phyloP scores from a whole-genome alignment of 139 green algal genomes.

The Closterium sp. region DNA sequence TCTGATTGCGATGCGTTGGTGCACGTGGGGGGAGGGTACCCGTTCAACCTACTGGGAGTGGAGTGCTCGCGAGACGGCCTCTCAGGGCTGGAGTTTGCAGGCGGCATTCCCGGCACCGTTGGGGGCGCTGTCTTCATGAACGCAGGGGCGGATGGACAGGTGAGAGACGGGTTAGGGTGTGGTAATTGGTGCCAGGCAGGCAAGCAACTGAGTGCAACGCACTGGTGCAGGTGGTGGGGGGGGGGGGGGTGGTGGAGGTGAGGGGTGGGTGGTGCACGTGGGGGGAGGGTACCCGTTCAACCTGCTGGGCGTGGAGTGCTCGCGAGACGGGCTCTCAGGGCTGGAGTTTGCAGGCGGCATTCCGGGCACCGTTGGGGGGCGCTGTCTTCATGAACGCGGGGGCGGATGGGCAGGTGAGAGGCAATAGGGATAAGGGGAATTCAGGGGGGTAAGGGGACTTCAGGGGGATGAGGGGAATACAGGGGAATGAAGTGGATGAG shows the following conservation, averaged over 20 bases:
- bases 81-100: slow-evolving; percentile 58
- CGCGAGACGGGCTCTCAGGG: slow-evolving; percentile 30
- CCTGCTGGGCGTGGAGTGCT: slow-evolving; percentile 37
- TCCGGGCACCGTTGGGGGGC: slow-evolving; percentile 61
- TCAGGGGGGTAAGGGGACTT: not conserved
- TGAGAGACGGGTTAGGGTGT: no score
- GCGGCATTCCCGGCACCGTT: slow-evolving; percentile 61
- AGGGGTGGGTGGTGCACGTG: no score
- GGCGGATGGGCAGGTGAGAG: slow-evolving; percentile 40
- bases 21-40: slow-evolving; percentile 36
- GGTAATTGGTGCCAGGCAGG: no score
- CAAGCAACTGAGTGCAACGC: no score
- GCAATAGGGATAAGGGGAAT: not conserved
- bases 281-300: slow-evolving; percentile 56
- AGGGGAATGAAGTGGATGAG: slow-evolving; percentile 13
- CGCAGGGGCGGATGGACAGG: slow-evolving; percentile 48
- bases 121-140: slow-evolving; percentile 63
- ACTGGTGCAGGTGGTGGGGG: not conserved
- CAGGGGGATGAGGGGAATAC: not conserved
- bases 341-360: slow-evolving; percentile 62
- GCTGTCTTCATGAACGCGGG: slow-evolving; percentile 65
- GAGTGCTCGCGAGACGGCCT: slow-evolving; percentile 15
- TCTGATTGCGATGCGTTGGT: no score
- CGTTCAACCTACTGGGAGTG: slow-evolving; percentile 56
- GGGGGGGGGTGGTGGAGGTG: no score